Base-by-base conservation (phyloP, 208 protist species). In the Paratrypanosoma confusum region DNA sequence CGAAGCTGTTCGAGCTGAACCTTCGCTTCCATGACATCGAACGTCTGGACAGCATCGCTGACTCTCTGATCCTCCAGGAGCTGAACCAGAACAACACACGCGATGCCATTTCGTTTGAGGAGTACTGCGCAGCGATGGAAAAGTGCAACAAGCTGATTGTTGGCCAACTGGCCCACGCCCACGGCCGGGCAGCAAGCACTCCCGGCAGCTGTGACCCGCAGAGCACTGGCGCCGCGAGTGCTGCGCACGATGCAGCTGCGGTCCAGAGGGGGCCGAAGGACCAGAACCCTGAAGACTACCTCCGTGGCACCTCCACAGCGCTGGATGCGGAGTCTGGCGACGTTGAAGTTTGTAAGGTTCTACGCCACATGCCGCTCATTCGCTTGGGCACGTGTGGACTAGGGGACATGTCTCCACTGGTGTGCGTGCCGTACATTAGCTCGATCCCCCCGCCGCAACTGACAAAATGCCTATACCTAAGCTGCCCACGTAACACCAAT, bases 1-100 rank as follows among this genome's bases (percentile, higher is more conserved):
- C 63, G 33, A 90, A 90, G 36, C 66, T 75, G 0, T 80, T 87
- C 39, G 81, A 87, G 54, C 49, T 90, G 22, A 73, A 81, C 36
- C 57, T 86, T 2, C 81, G 77, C 32, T 81, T 85, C 36, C 66
- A 58, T 17, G 71, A 86, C 45, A 80, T 90, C 17, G 81, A 90
- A 29, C 56, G 72, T 36, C 57, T 87, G 18, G 81, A 90, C 50
- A 56, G 71, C 34, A 79, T 80, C 57, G 71, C 81, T 36, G 66
- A 57, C 3, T 75, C 81, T 31, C 56, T 87, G 44, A n/a, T 34
- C 11, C 85, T 68, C 71, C 59, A 74, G 18, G 49, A 84, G 14
- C 59, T 90, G 5, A 86, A 43, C 37, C 56, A 39, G 0, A 57
- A 66, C 31, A 66, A 58, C 18, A 62, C 56, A 16, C 71, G 68